These are phyloP conservation scores for Vitis hybrid DNA, from an alignment of 177 flowering plant species.

Conservation along the genomic window DNA sequence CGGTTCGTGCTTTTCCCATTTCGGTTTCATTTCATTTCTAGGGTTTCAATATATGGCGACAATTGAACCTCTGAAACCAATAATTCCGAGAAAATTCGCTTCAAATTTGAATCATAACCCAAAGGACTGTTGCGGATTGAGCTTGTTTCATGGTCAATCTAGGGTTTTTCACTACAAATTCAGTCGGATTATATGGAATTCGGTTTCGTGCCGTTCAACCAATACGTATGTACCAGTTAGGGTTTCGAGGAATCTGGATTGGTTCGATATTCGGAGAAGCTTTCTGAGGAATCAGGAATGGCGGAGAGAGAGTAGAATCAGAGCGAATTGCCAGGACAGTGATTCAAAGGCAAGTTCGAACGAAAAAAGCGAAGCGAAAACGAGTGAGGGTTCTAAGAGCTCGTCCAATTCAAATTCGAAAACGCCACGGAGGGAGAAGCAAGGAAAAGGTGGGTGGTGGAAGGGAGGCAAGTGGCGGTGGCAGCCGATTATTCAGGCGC, in stretches of 20 bases:
- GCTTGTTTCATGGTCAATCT: conserved; percentile 20
- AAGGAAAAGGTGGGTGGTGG: conserved; percentile 46
- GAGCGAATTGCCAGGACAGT: conserved; percentile 47
- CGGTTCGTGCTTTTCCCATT: too few species aligned
- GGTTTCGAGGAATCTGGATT: conserved; percentile 17
- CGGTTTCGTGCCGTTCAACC: conserved; percentile 17
- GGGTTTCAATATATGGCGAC: conserved; percentile 23
- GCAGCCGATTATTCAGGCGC: conserved; percentile 85
- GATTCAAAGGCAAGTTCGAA: conserved; percentile 40
- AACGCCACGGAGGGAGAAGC: conserved; percentile 46
- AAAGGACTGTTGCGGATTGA: conserved; percentile 13
- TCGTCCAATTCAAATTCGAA: conserved; percentile 25
- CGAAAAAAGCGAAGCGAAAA: conserved; percentile 36
- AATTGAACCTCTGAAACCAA: conserved; percentile 31
- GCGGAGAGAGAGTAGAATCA: conserved; percentile 20
- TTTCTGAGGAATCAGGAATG: conserved; percentile 11
- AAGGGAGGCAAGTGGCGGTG: conserved; percentile 58
- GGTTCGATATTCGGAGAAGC: conserved; percentile 24
- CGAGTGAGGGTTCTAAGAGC: conserved; percentile 30
- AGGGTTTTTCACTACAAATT: conserved; percentile 25
- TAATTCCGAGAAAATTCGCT: conserved; percentile 16
- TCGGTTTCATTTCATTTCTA: background rate
- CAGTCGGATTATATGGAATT: conserved; percentile 16
- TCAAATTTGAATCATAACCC: conserved; percentile 13
- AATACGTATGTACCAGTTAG: conserved; percentile 10